Conservation (phyloP, 2,329 filamentous ascomycete species). For the Diplodia mutila region DNA sequence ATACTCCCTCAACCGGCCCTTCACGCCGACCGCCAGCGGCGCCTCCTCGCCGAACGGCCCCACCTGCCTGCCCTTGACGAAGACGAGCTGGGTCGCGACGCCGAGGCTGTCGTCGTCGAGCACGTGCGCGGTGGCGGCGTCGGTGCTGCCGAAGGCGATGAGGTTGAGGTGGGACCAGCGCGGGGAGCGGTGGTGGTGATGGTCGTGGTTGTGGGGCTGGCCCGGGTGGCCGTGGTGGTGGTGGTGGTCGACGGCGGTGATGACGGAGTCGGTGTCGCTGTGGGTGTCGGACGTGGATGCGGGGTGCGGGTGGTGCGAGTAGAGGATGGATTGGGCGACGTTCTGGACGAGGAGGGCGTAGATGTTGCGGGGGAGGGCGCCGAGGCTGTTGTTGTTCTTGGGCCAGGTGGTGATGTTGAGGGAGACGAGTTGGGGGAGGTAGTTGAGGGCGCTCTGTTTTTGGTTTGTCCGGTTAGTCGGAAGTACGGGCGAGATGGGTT, state of each 20-base stretch:
- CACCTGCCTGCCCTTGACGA: slow-evolving; percentile 48
- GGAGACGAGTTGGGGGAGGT: slow-evolving; percentile 48
- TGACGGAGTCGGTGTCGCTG: slow-evolving; percentile 27
- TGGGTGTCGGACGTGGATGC: slow-evolving; percentile 24
- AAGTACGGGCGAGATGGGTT: background rate
- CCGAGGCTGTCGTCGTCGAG: slow-evolving; percentile 54
- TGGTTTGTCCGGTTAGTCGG: background rate
- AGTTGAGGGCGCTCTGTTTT: slow-evolving; percentile 40
- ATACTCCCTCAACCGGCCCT: slow-evolving; percentile 51
- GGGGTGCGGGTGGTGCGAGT: slow-evolving; percentile 18
- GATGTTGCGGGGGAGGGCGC: slow-evolving; percentile 46
- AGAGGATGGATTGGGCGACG: slow-evolving; percentile 39
- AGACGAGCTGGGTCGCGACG: slow-evolving; percentile 51
- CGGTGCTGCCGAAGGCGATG: slow-evolving; percentile 26
- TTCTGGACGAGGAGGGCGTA: slow-evolving; percentile 52
- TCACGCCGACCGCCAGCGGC: slow-evolving; percentile 49
- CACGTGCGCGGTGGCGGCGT: slow-evolving; percentile 48
- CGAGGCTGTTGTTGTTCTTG: slow-evolving; percentile 45
- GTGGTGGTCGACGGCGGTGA: slow-evolving; percentile 18
- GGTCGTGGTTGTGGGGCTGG: slow-evolving; percentile 45
- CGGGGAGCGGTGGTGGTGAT: background rate
- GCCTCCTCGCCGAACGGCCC: slow-evolving; percentile 48
- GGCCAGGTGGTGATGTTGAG: slow-evolving; percentile 56
- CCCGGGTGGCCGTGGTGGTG: background rate
- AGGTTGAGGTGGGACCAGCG: slow-evolving; percentile 25